Percentiles rank a stretch among this genome's conserved stretches.
Conservation (phyloP, 768 basidiomycete genomes). For the Mycena venus region DNA sequence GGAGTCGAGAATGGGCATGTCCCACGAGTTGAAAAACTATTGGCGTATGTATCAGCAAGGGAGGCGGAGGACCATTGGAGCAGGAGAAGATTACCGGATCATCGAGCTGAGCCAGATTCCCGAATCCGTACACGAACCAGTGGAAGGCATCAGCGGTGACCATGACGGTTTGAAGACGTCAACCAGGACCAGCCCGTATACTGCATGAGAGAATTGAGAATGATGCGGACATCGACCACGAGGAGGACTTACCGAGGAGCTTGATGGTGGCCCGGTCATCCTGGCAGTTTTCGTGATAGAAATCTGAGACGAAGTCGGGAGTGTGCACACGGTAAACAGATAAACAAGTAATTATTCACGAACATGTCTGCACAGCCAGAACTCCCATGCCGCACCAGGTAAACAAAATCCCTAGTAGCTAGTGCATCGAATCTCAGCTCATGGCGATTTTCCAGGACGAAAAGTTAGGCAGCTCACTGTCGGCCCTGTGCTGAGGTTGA, state of each 20-base stretch:
- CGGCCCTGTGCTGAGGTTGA: constrained; percentile 14
- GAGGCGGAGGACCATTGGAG: too few species aligned
- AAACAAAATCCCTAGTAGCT: not conserved
- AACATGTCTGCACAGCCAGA: too few species aligned
- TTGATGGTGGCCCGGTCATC: constrained; percentile 8
- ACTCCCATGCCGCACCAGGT: too few species aligned
- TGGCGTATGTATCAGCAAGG: not conserved
- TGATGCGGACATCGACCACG: not conserved
- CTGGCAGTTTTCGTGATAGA: not conserved
- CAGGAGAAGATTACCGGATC: constrained; percentile 17
- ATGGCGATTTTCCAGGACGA: not conserved
- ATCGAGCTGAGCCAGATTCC: constrained; percentile 22
- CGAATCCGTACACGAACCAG: constrained; percentile 38
- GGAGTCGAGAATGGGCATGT: constrained; percentile 26
- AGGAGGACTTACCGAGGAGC: not conserved
- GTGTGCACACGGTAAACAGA: too few species aligned
- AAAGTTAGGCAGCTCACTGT: not conserved
- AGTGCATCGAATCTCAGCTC: not conserved
- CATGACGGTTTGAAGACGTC: constrained; percentile 33
- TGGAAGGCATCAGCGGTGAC: constrained; percentile 39
- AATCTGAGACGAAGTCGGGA: too few species aligned
- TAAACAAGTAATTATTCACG: too few species aligned
- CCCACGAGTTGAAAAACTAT: too few species aligned
- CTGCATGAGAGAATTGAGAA: constrained; percentile 9
- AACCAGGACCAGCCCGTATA: constrained; percentile 32